phyloP scores from a whole-genome alignment of 257 asterid genomes.

The Jaltomata sinuosa region DNA sequence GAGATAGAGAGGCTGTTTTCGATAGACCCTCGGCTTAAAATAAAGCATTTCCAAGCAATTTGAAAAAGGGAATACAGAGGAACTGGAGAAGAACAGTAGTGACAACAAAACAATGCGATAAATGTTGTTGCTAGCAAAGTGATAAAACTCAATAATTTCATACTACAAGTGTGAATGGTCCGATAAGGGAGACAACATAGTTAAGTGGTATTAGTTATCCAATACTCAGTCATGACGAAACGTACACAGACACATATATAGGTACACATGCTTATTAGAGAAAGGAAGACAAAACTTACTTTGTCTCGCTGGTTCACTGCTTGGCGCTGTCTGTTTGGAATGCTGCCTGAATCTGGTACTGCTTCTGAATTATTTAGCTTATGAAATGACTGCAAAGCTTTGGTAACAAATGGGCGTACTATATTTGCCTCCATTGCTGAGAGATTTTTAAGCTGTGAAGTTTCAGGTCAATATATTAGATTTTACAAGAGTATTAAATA shows the following conservation, averaged over 20 bases:
- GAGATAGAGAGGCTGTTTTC: background rate
- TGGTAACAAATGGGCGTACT: slow-evolving; percentile 82
- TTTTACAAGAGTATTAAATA: background rate
- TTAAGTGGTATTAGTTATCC: background rate
- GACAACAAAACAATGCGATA: background rate
- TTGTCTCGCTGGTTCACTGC: slow-evolving; percentile 65
- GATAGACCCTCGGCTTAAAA: background rate
- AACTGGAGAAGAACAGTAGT: background rate
- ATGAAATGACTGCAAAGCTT: slow-evolving; percentile 67
- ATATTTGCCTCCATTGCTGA: slow-evolving; percentile 98
- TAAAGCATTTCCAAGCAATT: background rate
- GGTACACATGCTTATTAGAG: background rate
- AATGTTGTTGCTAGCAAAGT: background rate
- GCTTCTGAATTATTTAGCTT: slow-evolving; percentile 69
- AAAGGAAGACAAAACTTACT: slow-evolving; percentile 32
- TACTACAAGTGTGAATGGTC: background rate
- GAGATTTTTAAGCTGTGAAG: slow-evolving; percentile 71
- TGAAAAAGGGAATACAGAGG: background rate
- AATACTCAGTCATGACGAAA: background rate
- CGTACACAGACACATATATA: background rate
- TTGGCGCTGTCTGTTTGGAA: slow-evolving; percentile 60
- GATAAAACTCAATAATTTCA: background rate
- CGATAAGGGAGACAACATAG: background rate
- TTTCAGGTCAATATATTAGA: background rate
- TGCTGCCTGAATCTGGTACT: slow-evolving; percentile 55